phyloP scores from a whole-genome alignment of 768 basidiomycete species.

The Mycena floridula region DNA sequence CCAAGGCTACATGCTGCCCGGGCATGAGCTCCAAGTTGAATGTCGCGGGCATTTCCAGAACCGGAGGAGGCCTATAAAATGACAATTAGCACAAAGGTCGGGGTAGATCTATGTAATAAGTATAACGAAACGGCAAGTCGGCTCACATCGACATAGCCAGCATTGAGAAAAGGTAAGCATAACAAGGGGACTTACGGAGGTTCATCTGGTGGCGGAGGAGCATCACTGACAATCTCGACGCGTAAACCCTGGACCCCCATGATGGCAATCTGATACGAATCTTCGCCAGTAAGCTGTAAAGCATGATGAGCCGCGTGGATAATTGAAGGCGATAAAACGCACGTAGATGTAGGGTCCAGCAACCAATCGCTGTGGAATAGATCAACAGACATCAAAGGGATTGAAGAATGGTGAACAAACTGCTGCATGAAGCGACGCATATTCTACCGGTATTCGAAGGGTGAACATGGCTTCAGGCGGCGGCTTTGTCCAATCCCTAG shows the following conservation, averaged over 20 bases:
- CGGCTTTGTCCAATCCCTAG: constrained; percentile 82
- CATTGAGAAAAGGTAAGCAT: background rate
- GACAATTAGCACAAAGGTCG: constrained; percentile 17
- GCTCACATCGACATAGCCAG: background rate
- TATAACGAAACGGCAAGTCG: constrained; percentile 8
- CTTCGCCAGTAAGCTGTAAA: constrained; percentile 65
- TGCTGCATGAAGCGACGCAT: constrained; percentile 77
- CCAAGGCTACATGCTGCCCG: constrained; percentile 74
- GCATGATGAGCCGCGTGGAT: constrained; percentile 3
- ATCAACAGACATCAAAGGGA: constrained; percentile 2
- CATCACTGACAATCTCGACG: constrained; percentile 83
- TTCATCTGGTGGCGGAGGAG: constrained; percentile 78
- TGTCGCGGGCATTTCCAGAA: constrained; percentile 81
- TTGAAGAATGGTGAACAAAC: constrained; percentile 34
- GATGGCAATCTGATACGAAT: constrained; percentile 85
- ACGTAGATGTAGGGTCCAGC: constrained; percentile 84
- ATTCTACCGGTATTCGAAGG: constrained; percentile 82
- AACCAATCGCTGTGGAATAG: constrained; percentile 55
- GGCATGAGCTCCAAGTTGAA: constrained; percentile 79
- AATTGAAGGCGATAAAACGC: constrained; percentile 19
- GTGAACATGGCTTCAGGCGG: constrained; percentile 73
- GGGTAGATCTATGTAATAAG: constrained; percentile 33
- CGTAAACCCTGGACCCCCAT: constrained; percentile 77
- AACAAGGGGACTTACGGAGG: constrained; percentile 58
- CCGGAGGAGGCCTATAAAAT: constrained; percentile 49